Percentiles rank a stretch among this genome's conserved stretches.
phyloP scores from a whole-genome alignment of 768 basidiomycete genomes.

The Filobasidium wieringae region DNA sequence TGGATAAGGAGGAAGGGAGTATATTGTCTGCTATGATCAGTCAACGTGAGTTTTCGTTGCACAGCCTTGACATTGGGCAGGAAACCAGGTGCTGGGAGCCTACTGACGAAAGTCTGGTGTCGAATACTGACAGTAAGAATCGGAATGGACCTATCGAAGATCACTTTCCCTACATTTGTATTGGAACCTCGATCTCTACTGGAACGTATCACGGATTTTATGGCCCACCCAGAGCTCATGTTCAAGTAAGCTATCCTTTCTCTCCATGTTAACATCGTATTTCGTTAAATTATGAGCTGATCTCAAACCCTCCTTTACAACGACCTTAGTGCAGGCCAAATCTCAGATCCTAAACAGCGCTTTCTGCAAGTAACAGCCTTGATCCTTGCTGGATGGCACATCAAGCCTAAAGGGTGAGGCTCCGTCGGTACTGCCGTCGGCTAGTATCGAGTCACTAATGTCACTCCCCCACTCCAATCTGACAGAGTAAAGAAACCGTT shows the following conservation, averaged over 20 bases:
- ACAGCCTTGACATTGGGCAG: neutral
- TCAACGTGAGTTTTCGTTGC: constrained; percentile 83
- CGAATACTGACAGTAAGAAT: constrained; percentile 45
- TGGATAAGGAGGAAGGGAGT: constrained; percentile 91
- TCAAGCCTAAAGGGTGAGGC: constrained; percentile 75
- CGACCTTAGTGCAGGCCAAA: constrained; percentile 69
- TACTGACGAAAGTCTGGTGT: neutral
- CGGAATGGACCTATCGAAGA: constrained; percentile 92
- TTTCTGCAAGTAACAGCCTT: constrained; percentile 79
- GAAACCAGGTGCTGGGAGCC: neutral
- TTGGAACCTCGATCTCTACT: constrained; percentile 95
- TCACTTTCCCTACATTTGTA: constrained; percentile 69
- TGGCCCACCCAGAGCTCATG: constrained; percentile 96
- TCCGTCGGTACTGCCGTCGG: neutral
- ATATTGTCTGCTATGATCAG: constrained; percentile 76
- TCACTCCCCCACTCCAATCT: neutral
- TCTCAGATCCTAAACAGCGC: constrained; percentile 71
- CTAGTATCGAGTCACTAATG: neutral
- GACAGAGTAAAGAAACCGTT: constrained; percentile 84
- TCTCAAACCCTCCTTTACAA: no score
- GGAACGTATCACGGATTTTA: constrained; percentile 97
- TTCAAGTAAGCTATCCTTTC: constrained; percentile 57
- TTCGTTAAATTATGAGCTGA: no score
- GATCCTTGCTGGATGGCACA: constrained; percentile 70
- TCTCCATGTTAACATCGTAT: no score